Base-by-base conservation (phyloP, 2,329 filamentous ascomycete genomes). In the Alternaria infectoria region DNA sequence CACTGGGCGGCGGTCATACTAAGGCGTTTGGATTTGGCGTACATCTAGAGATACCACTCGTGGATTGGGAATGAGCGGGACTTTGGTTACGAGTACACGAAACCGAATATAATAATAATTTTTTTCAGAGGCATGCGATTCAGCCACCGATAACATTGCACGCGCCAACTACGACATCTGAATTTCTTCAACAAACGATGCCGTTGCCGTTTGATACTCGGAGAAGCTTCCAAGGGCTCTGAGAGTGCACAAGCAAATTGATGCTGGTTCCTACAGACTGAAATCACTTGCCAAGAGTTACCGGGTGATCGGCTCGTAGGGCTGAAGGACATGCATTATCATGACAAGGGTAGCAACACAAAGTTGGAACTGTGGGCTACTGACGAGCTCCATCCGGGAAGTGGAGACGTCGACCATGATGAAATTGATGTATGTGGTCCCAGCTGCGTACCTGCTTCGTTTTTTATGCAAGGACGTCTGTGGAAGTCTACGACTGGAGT, bases 31-130 rank as follows among this genome's bases (percentile, higher is more conserved):
- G 52, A 17, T 40, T n/a, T 17, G 32, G 19, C 25, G 45, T 49
- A 54, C 8, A 58, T 57, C n/a, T 57, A 58, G 57, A 63, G 63
- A 66, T 66, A 66, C 64, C 61, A 64, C 57, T 57, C 57, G 25
- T 51, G 47, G 40, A 58, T 11, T 17, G 13, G 25, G 23, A 49
- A 59, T 43, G 55, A 15, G 17, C 19, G 54, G 54, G 52, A 15
- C n/a, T 15, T 40, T 54, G 26, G 19, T 3, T 4, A 50, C 25
- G 60, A 30, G 40, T 12, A 30, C 43, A 43, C 28, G 36, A 52
- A 19, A 26, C 25, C 28, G 15, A 15, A 43, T n/a, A 17, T 54
- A 49, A 49, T 47, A 28, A 19, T 51, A 46, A 46, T 6, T 8
- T 8, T 15, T n/a, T 9, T 15, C n/a, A 8, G 28, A 43, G 15